Evolutionary conservation across 2,329 filamentous ascomycete species (phyloP), one percentile per base, ranked within the genome.

Genomic region (Cladosporium sp.): DNA sequence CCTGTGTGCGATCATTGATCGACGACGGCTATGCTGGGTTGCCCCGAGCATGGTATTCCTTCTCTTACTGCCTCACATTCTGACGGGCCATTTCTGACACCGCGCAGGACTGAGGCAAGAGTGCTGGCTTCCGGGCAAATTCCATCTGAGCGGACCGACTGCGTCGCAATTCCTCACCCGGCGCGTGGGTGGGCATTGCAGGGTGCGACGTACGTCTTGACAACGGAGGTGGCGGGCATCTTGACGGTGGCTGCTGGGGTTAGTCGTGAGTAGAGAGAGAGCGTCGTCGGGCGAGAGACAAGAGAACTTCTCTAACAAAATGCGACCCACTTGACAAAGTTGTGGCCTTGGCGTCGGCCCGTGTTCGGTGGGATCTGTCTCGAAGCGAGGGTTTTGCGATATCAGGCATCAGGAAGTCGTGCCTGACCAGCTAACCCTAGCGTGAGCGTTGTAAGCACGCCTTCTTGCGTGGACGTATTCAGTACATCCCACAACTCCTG

Each of bases 111-210:
- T 72, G 73, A 76, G 71, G 67, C 67, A 67, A 59, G 58, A 68
- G 64, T 70, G 69, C 69, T 72, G 69, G 52, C 57, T 60, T 56
- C 57, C 71, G 66, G 70, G 71, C 68, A 72, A 68, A 28, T 68
- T 72, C 93, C 93, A 90, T 90, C 40, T 92, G 87, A 92, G 88
- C 81, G 90, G 88, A 92, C 90, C 85, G 86, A 91, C 89, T 91
- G 92, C 90, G 81, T 88, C 87, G 84, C 82, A 82, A 78, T 83
- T 74, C 83, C 83, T 81, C 83, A 80, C 77, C 73, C 72, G 76
- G 64, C 62, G 67, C 61, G 33, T 33, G 58, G 31, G 60, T 50
- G 63, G 66, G 65, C 44, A 55, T 52, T 35, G 64, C 16, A 18
- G 49, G 50, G 60, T 23, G 64, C 31, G 60, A 89, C 88, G 85